phyloP scores from a whole-genome alignment of 345 rosid genomes.

The Salix koriyanagi region DNA sequence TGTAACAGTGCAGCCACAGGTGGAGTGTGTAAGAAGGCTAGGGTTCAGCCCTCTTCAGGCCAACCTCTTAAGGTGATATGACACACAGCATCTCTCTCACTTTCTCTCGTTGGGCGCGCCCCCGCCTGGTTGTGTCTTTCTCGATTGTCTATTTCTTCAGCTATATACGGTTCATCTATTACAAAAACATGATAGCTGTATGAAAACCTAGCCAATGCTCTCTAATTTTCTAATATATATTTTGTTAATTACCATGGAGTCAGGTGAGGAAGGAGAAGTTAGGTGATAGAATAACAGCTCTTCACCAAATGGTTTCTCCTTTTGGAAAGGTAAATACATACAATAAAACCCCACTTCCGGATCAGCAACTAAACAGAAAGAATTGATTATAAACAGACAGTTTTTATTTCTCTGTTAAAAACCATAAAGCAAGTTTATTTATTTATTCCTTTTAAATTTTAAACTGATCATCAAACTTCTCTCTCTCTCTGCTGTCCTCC shows the following conservation, averaged over 20 bases:
- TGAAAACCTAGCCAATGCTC: neutral
- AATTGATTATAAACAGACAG: neutral
- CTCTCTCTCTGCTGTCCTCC: neutral
- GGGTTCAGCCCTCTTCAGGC: constrained; percentile 66
- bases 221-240: neutral
- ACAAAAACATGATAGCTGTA: neutral
- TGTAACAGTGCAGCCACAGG: constrained; percentile 40
- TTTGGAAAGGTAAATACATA: constrained; percentile 70
- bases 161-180: constrained; percentile 14
- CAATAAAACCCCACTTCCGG: neutral
- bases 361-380: neutral
- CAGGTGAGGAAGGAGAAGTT: constrained; percentile 90
- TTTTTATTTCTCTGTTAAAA: neutral
- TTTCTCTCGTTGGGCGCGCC: constrained; percentile 9
- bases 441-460: neutral
- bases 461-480: neutral
- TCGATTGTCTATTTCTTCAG: constrained; percentile 64
- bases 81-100: constrained; percentile 13
- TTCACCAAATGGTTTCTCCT: constrained; percentile 96
- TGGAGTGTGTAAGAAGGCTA: constrained; percentile 44
- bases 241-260: neutral
- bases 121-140: constrained; percentile 42
- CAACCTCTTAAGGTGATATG: constrained; percentile 70
- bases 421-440: constrained; percentile 12
- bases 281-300: constrained; percentile 83